phyloP scores from a whole-genome alignment of 371 early-diverging fungal genomes.

The Ordospora pajunii region DNA sequence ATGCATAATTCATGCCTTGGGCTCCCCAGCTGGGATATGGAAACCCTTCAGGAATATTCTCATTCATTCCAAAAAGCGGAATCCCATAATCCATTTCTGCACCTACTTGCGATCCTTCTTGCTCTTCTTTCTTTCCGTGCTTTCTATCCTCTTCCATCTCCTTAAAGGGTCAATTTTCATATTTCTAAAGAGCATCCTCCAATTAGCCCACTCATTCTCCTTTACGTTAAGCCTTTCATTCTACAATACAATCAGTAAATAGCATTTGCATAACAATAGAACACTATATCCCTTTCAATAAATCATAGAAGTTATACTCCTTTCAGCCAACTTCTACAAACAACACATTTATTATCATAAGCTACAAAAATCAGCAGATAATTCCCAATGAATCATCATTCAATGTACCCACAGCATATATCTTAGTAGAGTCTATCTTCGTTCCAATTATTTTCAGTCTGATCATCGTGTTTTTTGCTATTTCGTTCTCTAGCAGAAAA shows the following conservation, averaged over 20 bases:
- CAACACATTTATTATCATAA: too few relatives aligned
- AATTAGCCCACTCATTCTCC: too few relatives aligned
- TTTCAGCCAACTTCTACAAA: too few relatives aligned
- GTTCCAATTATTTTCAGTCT: slow-evolving; percentile 83
- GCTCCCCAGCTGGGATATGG: not conserved
- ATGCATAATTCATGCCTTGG: slow-evolving; percentile 6
- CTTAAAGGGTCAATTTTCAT: slow-evolving; percentile 16
- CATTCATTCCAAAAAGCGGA: not conserved
- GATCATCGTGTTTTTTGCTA: slow-evolving; percentile 74
- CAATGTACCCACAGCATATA: slow-evolving; percentile 63
- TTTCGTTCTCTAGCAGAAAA: slow-evolving; percentile 62
- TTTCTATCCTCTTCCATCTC: slow-evolving; percentile 7
- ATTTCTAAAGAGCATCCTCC: slow-evolving; percentile 1
- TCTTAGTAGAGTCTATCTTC: slow-evolving; percentile 78
- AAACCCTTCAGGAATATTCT: slow-evolving; percentile 4
- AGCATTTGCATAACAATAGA: too few relatives aligned
- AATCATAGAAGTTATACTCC: too few relatives aligned
- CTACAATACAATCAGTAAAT: too few relatives aligned
- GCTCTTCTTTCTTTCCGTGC: slow-evolving; percentile 4
- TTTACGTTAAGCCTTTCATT: too few relatives aligned
- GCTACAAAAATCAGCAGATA: slow-evolving; percentile 12
- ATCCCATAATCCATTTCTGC: not conserved
- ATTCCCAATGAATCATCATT: slow-evolving; percentile 61
- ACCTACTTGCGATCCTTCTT: not conserved
- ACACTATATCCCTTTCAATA: too few relatives aligned